These are phyloP conservation scores for Plenodomus biglobosus DNA, from an alignment of 2,329 filamentous ascomycete genomes.

Conservation along the genomic window DNA sequence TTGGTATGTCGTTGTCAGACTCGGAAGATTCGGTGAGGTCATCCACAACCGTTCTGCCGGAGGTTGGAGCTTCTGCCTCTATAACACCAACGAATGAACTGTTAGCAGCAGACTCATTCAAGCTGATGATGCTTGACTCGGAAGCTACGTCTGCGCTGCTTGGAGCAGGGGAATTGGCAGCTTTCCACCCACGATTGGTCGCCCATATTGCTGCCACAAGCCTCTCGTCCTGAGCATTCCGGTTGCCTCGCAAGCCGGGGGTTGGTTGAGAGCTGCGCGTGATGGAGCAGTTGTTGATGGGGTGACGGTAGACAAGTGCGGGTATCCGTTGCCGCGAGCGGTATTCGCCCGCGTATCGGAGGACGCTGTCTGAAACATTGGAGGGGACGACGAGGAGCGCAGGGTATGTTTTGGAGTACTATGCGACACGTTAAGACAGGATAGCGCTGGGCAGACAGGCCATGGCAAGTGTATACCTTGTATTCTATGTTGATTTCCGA, in stretches of 20 bases:
- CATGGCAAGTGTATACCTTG: conserved; percentile 46
- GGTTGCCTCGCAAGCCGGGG: conserved; percentile 80
- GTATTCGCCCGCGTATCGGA: conserved; percentile 90
- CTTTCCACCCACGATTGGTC: conserved; percentile 53
- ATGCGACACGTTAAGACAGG: conserved; percentile 17
- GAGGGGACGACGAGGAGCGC: conserved; percentile 80
- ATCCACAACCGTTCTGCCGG: conserved; percentile 21
- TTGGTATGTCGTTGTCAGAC: conserved; percentile 36
- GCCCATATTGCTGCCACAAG: conserved; percentile 90
- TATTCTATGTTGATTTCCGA: conserved; percentile 90
- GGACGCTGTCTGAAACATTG: conserved; percentile 91
- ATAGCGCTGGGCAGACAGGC: background rate
- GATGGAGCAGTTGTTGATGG: conserved; percentile 94
- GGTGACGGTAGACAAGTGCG: conserved; percentile 89
- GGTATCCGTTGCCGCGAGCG: conserved; percentile 88
- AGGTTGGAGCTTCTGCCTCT: conserved; percentile 24
- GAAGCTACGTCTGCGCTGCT: conserved; percentile 30
- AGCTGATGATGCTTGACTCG: conserved; percentile 38
- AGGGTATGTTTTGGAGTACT: conserved; percentile 92
- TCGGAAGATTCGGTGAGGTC: conserved; percentile 41
- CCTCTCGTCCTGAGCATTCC: conserved; percentile 94
- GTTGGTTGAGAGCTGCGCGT: conserved; percentile 91
- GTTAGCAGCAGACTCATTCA: conserved; percentile 36
- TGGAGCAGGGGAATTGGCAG: conserved; percentile 27
- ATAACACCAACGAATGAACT: conserved; percentile 39